These are phyloP conservation scores for Lactifluus piperatus DNA, from an alignment of 768 basidiomycete species.

Conservation along the genomic window DNA sequence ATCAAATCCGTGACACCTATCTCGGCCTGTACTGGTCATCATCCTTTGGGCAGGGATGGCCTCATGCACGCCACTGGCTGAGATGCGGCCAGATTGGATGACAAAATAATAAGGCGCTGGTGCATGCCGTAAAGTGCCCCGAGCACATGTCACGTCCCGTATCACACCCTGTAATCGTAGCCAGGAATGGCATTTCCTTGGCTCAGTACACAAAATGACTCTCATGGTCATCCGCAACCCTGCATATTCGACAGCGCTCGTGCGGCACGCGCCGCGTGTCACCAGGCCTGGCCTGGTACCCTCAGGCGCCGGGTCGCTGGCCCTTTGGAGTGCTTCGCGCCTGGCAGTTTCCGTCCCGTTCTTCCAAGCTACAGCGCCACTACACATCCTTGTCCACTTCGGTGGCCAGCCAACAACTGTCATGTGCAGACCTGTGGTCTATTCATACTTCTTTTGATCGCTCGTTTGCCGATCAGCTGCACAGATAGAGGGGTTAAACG, in stretches of 20 bases:
- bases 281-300: background rate
- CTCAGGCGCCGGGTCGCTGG: background rate
- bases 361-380: background rate
- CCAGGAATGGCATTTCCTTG: background rate
- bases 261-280: background rate
- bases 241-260: background rate
- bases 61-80: background rate
- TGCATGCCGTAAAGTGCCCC: background rate
- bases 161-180: background rate
- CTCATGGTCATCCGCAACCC: background rate
- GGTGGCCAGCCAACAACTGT: background rate
- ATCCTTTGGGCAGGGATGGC: background rate
- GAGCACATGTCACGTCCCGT: background rate
- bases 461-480: background rate
- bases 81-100: background rate
- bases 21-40: background rate
- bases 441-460: background rate
- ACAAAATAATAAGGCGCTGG: background rate
- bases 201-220: background rate
- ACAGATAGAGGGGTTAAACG: background rate
- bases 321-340: background rate
- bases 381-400: background rate
- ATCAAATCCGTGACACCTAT: background rate
- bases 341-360: background rate
- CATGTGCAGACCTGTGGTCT: background rate